Base-by-base conservation (phyloP, 2,329 filamentous ascomycete genomes). In the Byssothecium circinans region DNA sequence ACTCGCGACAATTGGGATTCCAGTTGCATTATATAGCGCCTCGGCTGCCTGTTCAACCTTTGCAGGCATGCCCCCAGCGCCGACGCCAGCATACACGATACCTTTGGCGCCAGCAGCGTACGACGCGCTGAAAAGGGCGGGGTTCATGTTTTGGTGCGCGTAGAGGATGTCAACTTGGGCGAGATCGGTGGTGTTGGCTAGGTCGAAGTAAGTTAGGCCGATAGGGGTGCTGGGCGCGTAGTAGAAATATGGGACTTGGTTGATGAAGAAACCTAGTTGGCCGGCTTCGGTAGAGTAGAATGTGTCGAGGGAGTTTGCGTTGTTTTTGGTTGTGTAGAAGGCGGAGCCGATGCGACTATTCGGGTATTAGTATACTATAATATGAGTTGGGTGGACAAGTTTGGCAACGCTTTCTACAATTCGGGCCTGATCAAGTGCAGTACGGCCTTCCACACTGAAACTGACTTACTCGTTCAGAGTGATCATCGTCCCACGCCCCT, bases 241-340 rank as follows among this genome's bases (percentile, higher is more conserved):
- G 73, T 80, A 86, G 72, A 84, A 86, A 57, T 80, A 77, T 0
- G 83, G 81, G 30, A 77, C 72, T 47, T 82, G 74, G 56, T 82
- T 78, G 58, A 83, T 75, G 61, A 86, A 80, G 47, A 75, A 73
- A 29, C 83, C 83, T 0, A 86, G 71, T 50, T 77, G 77, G 2
- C 82, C 64, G 2, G 62, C 62, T 67, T 86, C 83, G 12, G 70
- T 71, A 1, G 78, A 75, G 60, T 76, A 78, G 75, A 86, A 86
- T 7, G 82, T 83, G 58, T 86, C 83, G 40, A 85, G 72, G 2
- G 78, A 75, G 68, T 86, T 85, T 41, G 82, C 81, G 57, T 85
- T 81, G 25, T 78, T 81, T 69, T 86, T 86, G 43, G 80, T 80
- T 8, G 64, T 80, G 67, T 80, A 85, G 58, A 78, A 83, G 15